phyloP scores from a whole-genome alignment of 2,329 filamentous ascomycete genomes.

The Verticillium tricorpus region DNA sequence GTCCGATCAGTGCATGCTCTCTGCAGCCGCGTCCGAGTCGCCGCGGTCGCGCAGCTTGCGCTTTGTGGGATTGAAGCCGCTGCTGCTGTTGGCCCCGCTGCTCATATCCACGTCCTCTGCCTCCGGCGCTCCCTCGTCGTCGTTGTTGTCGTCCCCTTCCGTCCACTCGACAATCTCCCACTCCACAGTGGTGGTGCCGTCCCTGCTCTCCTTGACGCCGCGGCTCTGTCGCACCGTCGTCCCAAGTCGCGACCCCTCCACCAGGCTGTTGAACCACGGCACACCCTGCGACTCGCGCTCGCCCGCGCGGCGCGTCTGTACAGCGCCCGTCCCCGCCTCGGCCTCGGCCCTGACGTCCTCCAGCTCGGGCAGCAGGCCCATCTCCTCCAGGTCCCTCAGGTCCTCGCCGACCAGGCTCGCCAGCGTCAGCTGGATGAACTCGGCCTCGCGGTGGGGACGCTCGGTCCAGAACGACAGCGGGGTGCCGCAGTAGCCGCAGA shows the following conservation, averaged over 20 bases:
- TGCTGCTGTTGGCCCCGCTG: constrained; percentile 7
- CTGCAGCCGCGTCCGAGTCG: constrained; percentile 13
- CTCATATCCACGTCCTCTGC: constrained; percentile 30
- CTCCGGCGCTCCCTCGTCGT: constrained; percentile 22
- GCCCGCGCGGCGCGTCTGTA: constrained; percentile 24
- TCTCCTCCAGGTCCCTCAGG: constrained; percentile 65
- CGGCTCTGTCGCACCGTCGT: constrained; percentile 56
- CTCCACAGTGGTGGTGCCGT: constrained; percentile 64
- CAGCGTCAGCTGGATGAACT: constrained; percentile 78
- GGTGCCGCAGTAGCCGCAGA: constrained; percentile 90
- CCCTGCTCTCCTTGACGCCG: constrained; percentile 47
- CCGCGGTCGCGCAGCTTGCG: constrained; percentile 46
- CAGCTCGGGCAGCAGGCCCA: constrained; percentile 62
- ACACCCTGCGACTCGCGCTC: constrained; percentile 64
- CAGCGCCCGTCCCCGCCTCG: constrained; percentile 12
- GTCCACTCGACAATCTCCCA: constrained; percentile 82
- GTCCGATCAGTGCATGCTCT: constrained; percentile 8
- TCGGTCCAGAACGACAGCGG: constrained; percentile 83
- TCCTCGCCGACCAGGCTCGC: constrained; percentile 71
- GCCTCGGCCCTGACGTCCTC: constrained; percentile 15
- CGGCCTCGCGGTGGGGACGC: constrained; percentile 61
- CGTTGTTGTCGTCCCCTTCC: constrained; percentile 39
- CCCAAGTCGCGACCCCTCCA: constrained; percentile 70
- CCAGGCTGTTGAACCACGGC: constrained; percentile 81
- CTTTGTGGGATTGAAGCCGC: constrained; percentile 35